Evolutionary conservation across 164 flowering plant species (phyloP), one percentile per base, ranked within the genome.

Genomic region (Echeveria elegans): DNA sequence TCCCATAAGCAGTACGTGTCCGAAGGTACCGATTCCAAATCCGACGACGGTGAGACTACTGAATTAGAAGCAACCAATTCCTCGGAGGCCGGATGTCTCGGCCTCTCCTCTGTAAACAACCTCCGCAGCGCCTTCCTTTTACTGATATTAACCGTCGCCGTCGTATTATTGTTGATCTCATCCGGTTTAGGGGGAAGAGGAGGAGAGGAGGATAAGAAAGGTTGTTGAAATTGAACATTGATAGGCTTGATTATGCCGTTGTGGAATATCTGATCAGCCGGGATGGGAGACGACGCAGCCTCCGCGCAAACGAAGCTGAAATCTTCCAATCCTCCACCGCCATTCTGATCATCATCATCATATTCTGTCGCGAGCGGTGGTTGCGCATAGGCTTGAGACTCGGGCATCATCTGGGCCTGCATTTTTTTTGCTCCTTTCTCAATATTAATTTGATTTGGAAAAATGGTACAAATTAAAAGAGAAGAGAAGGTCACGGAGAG

Each of bases 211-310:
- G 1, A 9, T 24, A 9, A 11, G 14, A 10, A 21, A 53, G n/a
- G n/a, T n/a, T n/a, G n/a, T n/a, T n/a, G n/a, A n/a, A n/a, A n/a
- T n/a, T n/a, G n/a, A n/a, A n/a, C 28, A 21, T 21, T 10, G 56
- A 23, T 23, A 21, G 56, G 56, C 26, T 50, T 50, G 56, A 50
- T 50, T 50, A 2, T 50, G 8, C 56, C 56, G 56, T 50, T 50
- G 56, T 50, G 56, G 56, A 50, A 50, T n/a, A 50, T 50, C 56
- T 23, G 56, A 50, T 50, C 56, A 26, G 56, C 56, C 56, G 56
- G 21, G 26, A 50, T 8, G 11, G 56, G 56, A 21, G 56, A 50
- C 26, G 56, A 50, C 0, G 21, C 9, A 2, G 56, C 24, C 56
- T 50, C 56, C 10, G 26, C 56, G 56, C 56, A 50, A 8, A n/a